A percentile compares a stretch with the other conserved stretches of the same genome.
phyloP scores from a whole-genome alignment of 225 moss, liverwort and hornwort species.

The Anthoceros angustus region DNA sequence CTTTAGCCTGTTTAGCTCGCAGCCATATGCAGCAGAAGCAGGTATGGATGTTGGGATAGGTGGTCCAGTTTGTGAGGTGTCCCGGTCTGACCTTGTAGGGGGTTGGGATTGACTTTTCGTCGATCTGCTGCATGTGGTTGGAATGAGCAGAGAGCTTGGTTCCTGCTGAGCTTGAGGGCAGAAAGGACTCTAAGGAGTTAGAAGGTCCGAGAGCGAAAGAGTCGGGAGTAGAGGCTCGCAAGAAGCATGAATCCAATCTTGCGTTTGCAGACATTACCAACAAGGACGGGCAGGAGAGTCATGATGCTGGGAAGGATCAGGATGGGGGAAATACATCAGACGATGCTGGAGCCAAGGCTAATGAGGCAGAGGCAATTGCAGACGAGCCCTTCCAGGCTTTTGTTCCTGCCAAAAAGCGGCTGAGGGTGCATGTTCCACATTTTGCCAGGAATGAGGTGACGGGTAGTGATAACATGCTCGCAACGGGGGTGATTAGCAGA shows the following conservation, averaged over 20 bases:
- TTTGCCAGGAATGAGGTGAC: neutral
- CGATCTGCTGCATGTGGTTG: too few relatives aligned
- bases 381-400: neutral
- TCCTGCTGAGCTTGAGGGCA: too few relatives aligned
- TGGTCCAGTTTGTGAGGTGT: neutral
- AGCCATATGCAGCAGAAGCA: slow-evolving; percentile 9
- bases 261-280: too few relatives aligned
- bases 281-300: too few relatives aligned
- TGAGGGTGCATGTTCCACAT: neutral
- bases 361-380: neutral
- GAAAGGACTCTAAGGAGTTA: too few relatives aligned
- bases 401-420: neutral
- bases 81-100: too few relatives aligned
- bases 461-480: neutral
- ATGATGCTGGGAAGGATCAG: neutral
- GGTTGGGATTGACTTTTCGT: too few relatives aligned
- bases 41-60: neutral
- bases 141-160: too few relatives aligned
- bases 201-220: too few relatives aligned
- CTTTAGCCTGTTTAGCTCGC: slow-evolving; percentile 18
- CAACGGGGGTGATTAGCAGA: neutral
- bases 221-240: too few relatives aligned
- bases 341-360: neutral
- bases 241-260: too few relatives aligned
- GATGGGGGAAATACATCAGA: neutral